These are phyloP conservation scores for Cyathus striatus DNA, from an alignment of 768 basidiomycete species.

Conservation along the genomic window DNA sequence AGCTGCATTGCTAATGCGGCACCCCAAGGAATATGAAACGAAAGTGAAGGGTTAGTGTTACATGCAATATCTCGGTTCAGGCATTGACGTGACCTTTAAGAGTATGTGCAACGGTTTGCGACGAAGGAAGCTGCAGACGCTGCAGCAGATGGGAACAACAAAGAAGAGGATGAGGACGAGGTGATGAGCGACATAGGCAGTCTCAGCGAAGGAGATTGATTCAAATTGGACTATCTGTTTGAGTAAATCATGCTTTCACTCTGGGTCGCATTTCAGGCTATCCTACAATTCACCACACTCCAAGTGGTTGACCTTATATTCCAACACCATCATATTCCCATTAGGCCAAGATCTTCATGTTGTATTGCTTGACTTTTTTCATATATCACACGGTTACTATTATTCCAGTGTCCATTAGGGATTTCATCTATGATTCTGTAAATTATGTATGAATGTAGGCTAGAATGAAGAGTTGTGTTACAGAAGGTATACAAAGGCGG, in stretches of 20 bases:
- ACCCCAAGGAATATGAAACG: constrained; percentile 91
- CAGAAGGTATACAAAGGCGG: neutral
- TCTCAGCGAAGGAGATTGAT: constrained; percentile 65
- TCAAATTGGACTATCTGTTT: no score
- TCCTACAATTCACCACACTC: neutral
- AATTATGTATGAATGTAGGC: neutral
- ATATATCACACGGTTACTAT: constrained; percentile 2
- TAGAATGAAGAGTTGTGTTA: neutral
- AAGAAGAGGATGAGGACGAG: constrained; percentile 72
- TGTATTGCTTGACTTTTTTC: no score
- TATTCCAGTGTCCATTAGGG: neutral
- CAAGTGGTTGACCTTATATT: neutral
- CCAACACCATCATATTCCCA: no score
- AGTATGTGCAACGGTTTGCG: constrained; percentile 94
- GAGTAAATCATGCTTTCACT: no score
- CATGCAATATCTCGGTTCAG: neutral
- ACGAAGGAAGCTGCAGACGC: constrained; percentile 87
- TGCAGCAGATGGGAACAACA: constrained; percentile 51
- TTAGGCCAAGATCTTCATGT: no score
- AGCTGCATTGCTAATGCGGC: constrained; percentile 93
- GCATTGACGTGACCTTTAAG: constrained; percentile 28
- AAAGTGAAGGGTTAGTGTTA: constrained; percentile 71
- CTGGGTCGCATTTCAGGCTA: no score
- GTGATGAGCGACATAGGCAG: constrained; percentile 88
- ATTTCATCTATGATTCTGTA: neutral